phyloP scores from a whole-genome alignment of 805 yeast species.

The Candida lessepsii region DNA sequence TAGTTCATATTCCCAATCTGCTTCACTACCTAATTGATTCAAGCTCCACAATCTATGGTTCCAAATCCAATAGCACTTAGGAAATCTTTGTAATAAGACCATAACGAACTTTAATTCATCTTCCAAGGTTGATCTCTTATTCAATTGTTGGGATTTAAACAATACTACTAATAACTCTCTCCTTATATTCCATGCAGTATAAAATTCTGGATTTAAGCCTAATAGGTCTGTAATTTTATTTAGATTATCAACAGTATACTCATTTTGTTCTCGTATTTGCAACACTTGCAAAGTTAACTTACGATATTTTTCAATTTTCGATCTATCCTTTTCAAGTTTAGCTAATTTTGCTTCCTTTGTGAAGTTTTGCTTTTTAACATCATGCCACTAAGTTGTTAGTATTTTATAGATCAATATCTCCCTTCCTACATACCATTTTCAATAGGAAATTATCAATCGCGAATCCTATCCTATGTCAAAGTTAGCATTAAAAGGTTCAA shows the following conservation, averaged over 20 bases:
- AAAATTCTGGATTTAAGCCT: conserved; percentile 76
- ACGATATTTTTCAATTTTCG: conserved; percentile 57
- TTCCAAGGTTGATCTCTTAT: conserved; percentile 28
- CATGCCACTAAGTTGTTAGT: conserved; percentile 54
- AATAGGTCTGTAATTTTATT: conserved; percentile 57
- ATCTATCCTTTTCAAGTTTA: conserved; percentile 57
- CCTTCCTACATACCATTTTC: background rate
- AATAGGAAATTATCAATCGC: background rate
- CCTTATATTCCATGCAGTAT: conserved; percentile 87
- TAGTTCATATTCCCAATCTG: conserved; percentile 73
- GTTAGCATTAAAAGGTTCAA: conserved; percentile 72
- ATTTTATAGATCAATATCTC: background rate
- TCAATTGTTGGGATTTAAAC: conserved; percentile 17
- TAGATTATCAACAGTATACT: conserved; percentile 37
- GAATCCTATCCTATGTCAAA: conserved; percentile 25
- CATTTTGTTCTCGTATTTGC: conserved; percentile 18
- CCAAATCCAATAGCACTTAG: conserved; percentile 98
- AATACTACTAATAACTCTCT: conserved; percentile 58
- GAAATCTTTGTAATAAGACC: conserved; percentile 58
- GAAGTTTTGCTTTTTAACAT: conserved; percentile 59
- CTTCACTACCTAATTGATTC: conserved; percentile 41
- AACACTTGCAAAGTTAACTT: conserved; percentile 45
- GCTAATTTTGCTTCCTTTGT: conserved; percentile 53
- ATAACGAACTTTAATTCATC: conserved; percentile 64
- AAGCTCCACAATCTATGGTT: conserved; percentile 86